phyloP scores from a whole-genome alignment of 306 rosid species.

The Malus orientalis region DNA sequence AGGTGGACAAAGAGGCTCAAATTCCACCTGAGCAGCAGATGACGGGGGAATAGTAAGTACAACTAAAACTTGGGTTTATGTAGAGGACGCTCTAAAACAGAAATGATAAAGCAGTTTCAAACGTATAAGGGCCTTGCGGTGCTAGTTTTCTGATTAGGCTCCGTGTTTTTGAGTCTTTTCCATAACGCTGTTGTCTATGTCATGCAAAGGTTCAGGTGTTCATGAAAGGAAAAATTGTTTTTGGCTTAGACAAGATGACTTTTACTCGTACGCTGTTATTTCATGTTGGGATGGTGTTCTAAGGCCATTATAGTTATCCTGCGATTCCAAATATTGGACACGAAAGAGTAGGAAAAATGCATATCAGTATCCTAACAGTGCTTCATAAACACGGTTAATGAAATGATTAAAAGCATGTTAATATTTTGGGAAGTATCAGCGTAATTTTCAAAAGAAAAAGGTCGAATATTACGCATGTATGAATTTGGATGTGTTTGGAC shows the following conservation, averaged over 20 bases:
- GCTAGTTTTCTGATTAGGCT: not conserved
- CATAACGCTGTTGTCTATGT: not conserved
- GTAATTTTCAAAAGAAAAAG: not conserved
- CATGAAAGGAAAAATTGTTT: not conserved
- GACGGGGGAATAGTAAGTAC: constrained; percentile 67
- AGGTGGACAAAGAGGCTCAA: constrained; percentile 43
- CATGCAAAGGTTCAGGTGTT: not conserved
- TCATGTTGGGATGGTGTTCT: not conserved
- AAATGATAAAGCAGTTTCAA: not conserved
- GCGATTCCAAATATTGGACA: not conserved
- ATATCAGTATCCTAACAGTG: not conserved
- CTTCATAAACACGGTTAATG: not conserved
- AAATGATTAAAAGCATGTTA: not conserved
- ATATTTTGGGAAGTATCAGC: not conserved
- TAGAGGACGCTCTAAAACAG: not conserved
- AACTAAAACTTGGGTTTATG: not conserved
- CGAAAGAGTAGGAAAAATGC: not conserved
- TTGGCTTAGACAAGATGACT: not conserved
- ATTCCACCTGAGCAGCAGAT: constrained; percentile 78
- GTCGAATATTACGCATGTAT: not conserved
- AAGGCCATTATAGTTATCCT: not conserved
- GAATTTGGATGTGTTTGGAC: not conserved
- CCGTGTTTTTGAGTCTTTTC: not conserved
- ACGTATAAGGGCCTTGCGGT: not conserved
- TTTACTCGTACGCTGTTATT: not conserved